phyloP scores from a whole-genome alignment of 345 rosid species.

The Pistacia vera region DNA sequence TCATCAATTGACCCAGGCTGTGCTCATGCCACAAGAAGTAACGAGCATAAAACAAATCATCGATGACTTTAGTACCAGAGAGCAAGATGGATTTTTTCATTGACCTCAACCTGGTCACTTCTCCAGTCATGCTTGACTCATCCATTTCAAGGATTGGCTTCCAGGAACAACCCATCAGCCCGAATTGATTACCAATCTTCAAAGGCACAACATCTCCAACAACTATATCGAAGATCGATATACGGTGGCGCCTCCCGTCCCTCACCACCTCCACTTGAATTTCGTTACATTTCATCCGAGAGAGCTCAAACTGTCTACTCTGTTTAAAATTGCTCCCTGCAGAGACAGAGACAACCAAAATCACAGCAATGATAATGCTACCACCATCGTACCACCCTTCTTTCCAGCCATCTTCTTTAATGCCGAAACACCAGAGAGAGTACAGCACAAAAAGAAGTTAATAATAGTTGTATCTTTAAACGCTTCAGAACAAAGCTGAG shows the following conservation, averaged over 20 bases:
- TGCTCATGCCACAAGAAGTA: constrained; percentile 34
- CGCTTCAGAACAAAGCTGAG: constrained; percentile 32
- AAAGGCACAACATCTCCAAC: constrained; percentile 22
- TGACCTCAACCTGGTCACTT: not conserved
- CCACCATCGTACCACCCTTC: constrained; percentile 26
- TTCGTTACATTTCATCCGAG: not conserved
- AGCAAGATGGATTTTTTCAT: constrained; percentile 8
- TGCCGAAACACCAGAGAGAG: constrained; percentile 33
- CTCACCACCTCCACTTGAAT: constrained; percentile 12
- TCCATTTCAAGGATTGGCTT: not conserved
- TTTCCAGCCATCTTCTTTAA: constrained; percentile 15
- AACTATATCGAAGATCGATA: constrained; percentile 18
- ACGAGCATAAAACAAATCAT: constrained; percentile 27
- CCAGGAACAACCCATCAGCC: constrained; percentile 18
- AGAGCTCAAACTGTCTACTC: constrained; percentile 1
- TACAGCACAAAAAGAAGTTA: constrained; percentile 33
- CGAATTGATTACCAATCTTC: constrained; percentile 25
- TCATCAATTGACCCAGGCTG: constrained; percentile 34
- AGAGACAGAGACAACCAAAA: constrained; percentile 13
- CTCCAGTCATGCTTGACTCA: constrained; percentile 10
- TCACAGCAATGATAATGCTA: constrained; percentile 10
- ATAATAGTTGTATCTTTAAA: constrained; percentile 29
- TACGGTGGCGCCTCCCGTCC: not conserved
- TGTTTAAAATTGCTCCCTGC: not conserved
- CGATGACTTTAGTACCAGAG: constrained; percentile 15